A percentile compares a stretch with the other conserved stretches of the same genome.
Evolutionary conservation across 371 early-diverging fungal genomes (phyloP).

Genomic region (Circinella minor): DNA sequence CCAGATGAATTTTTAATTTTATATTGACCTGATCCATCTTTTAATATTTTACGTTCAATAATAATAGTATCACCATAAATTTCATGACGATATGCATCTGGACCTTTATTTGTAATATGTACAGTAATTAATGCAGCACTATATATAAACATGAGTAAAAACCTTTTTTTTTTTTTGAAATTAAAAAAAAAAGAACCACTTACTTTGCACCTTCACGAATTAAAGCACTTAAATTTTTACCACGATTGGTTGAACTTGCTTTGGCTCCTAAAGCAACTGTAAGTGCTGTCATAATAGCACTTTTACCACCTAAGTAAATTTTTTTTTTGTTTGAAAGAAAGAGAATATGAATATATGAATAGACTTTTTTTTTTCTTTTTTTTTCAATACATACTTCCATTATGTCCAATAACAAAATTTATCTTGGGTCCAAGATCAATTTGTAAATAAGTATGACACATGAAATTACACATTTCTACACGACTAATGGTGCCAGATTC

Average conservation of each 20-base stretch:
- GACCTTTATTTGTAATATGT: conserved; percentile 81
- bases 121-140: conserved; percentile 73
- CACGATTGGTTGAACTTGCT: conserved; percentile 87
- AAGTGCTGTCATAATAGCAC: conserved; percentile 92
- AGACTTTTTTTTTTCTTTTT: too few relatives aligned
- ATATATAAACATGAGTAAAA: too few relatives aligned
- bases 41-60: conserved; percentile 80
- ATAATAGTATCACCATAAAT: conserved; percentile 81
- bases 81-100: conserved; percentile 81
- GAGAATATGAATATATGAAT: too few relatives aligned
- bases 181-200: conserved; percentile 7
- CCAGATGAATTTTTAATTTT: conserved; percentile 72
- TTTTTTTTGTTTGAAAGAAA: too few relatives aligned
- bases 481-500: conserved; percentile 79
- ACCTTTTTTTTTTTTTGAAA: too few relatives aligned
- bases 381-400: conserved; percentile 72
- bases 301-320: conserved; percentile 96
- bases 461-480: conserved; percentile 88
- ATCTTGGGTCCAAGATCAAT: conserved; percentile 86
- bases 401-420: conserved; percentile 96
- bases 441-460: conserved; percentile 89
- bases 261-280: conserved; percentile 93
- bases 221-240: conserved; percentile 71
- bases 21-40: conserved; percentile 74
- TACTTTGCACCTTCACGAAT: conserved; percentile 85